phyloP scores from a whole-genome alignment of 2,329 filamentous ascomycete species.

The Aspergillus uvarum region DNA sequence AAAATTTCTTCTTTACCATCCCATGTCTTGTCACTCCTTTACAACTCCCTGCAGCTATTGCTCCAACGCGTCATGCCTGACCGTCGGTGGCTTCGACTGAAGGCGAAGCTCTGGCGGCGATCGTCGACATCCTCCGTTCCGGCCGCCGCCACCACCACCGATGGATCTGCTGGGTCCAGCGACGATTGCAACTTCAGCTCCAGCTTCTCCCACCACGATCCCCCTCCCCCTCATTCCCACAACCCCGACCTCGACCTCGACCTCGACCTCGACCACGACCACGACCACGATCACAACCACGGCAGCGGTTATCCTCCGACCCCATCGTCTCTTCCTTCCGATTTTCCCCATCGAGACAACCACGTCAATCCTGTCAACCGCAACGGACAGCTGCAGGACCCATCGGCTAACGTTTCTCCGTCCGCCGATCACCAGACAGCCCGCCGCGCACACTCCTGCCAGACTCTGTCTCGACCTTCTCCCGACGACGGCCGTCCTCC shows the following conservation, averaged over 20 bases:
- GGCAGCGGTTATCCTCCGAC: not conserved
- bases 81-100: slow-evolving; percentile 36
- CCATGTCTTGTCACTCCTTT: not conserved
- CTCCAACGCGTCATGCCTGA: slow-evolving; percentile 30
- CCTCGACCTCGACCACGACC: not conserved
- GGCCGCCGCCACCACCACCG: slow-evolving; percentile 9
- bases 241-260: not conserved
- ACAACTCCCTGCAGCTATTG: not conserved
- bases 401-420: not conserved
- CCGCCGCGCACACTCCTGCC: not conserved
- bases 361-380: not conserved
- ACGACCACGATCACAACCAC: not conserved
- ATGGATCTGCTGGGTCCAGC: slow-evolving; percentile 1
- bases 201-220: not conserved
- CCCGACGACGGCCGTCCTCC: not conserved
- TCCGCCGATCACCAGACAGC: not conserved
- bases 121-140: slow-evolving; percentile 28
- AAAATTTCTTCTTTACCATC: not conserved
- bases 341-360: not conserved
- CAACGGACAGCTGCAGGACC: not conserved
- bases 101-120: slow-evolving; percentile 39
- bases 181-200: slow-evolving; percentile 5
- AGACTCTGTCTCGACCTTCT: not conserved
- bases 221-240: not conserved
- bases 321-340: not conserved